A percentile compares a stretch with the other conserved stretches of the same genome.
Conservation (phyloP, 2,329 filamentous ascomycete genomes). For the Capronia americana region DNA sequence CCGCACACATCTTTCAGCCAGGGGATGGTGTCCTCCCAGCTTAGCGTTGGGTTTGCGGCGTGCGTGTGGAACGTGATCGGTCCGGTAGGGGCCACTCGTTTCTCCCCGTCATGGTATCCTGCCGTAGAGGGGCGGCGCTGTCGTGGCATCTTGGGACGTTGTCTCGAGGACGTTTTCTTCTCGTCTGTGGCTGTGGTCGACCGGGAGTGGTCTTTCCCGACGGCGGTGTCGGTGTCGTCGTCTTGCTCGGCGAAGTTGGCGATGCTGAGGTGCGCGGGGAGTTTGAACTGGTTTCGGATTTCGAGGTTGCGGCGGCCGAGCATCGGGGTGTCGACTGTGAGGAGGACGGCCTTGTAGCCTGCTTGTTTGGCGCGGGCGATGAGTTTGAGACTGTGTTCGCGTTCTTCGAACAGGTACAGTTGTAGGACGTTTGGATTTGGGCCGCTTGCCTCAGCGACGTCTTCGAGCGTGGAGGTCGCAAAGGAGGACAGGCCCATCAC, state of each 20-base stretch:
- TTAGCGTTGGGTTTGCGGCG: conserved; percentile 82
- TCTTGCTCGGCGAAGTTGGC: conserved; percentile 49
- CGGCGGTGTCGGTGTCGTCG: conserved; percentile 55
- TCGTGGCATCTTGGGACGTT: conserved; percentile 13
- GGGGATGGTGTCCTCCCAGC: conserved; percentile 37
- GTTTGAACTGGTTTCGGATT: conserved; percentile 38
- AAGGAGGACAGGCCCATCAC: conserved; percentile 55
- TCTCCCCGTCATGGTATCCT: conserved; percentile 30
- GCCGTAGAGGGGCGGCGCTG: conserved; percentile 18
- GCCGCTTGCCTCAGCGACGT: conserved; percentile 50
- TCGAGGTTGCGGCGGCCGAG: conserved; percentile 51
- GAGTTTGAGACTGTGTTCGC: conserved; percentile 47
- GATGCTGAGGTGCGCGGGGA: conserved; percentile 36
- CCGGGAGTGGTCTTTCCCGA: conserved; percentile 7
- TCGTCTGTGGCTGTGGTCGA: conserved; percentile 16
- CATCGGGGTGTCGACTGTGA: conserved; percentile 60
- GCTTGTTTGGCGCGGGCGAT: conserved; percentile 50
- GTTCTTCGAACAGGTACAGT: conserved; percentile 58
- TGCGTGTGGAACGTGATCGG: conserved; percentile 95
- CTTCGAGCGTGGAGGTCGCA: conserved; percentile 50
- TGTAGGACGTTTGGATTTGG: conserved; percentile 53
- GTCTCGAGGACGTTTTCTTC: conserved; percentile 15
- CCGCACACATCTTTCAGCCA: conserved; percentile 31
- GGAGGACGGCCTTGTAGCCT: conserved; percentile 58
- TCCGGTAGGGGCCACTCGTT: conserved; percentile 70